Conservation (phyloP, 768 basidiomycete genomes). For the Russula sp. region DNA sequence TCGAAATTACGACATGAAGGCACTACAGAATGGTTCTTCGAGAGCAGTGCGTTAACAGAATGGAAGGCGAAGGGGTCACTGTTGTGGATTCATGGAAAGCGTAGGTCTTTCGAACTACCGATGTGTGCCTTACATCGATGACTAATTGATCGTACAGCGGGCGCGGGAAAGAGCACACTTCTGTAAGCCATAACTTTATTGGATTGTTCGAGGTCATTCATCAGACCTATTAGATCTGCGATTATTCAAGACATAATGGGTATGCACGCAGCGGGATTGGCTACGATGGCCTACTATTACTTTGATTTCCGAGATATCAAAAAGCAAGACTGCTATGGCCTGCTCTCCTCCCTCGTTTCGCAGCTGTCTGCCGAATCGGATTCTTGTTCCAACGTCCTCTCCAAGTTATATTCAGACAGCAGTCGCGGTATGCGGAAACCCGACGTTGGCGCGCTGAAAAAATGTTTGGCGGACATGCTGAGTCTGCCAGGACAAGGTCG, state of each 20-base stretch:
- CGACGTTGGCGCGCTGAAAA: neutral
- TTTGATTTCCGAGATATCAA: conserved; percentile 12
- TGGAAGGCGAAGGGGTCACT: neutral
- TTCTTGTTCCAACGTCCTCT: neutral
- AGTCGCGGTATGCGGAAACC: neutral
- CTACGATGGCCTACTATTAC: conserved; percentile 15
- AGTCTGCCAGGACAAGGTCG: neutral
- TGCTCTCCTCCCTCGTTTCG: conserved; percentile 4
- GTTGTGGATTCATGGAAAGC: conserved; percentile 5
- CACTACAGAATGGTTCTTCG: neutral
- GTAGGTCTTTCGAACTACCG: neutral
- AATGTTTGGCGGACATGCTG: neutral
- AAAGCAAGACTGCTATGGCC: conserved; percentile 9
- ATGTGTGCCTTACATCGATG: neutral
- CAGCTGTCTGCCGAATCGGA: conserved; percentile 7
- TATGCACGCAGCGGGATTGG: neutral
- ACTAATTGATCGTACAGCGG: neutral
- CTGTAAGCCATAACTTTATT: neutral
- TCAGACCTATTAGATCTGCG: neutral
- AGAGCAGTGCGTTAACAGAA: neutral
- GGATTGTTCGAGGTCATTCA: neutral
- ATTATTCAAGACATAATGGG: conserved; percentile 1
- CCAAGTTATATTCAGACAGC: neutral
- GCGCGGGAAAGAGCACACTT: conserved; percentile 12
- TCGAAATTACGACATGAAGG: neutral